Base-by-base conservation (phyloP, 345 rosid genomes). In the Gossypium longicalyx region DNA sequence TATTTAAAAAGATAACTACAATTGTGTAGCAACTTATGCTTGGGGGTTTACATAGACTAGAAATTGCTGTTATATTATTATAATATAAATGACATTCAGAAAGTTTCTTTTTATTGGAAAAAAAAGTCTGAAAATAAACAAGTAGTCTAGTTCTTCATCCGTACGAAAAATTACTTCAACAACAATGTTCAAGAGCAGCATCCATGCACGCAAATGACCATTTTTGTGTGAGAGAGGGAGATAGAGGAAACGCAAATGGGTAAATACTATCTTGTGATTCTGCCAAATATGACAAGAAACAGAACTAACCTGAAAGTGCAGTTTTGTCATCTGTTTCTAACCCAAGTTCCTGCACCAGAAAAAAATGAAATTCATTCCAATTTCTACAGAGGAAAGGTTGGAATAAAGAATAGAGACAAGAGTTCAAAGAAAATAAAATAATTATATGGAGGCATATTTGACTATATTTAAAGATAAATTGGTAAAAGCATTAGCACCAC, bases 251-350 rank as follows among this genome's bases (percentile, higher is more conserved):
- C 9, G 2, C 44, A 48, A 9, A 8, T 1, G 20, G 41, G 22
- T 25, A 48, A 23, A 49, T 25, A 68, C 57, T 3, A 67, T 67
- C 20, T 48, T 69, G 59, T 58, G 23, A 58, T 45, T 22, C 44
- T 17, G 25, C 70, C 48, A 66, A 77, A 67, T 49, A 67, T 63
- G 57, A 48, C 20, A 23, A 77, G 54, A 72, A 72, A 75, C 47
- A 69, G 64, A 62, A 82, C 94, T 75, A 59, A 95, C 98, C 88
- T 56, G 99, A 90, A 64, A 96, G 98, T 58, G 99, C 97, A 71
- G 99, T 93, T 83, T 96, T 96, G 84, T 96, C 98, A 81, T 96
- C 99, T 23, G 98, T 88, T 84, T 96, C 99, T 86, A 96, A 81
- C 47, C 99, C 99, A 73, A 96, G 97, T 81, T 95, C 99, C 99